Evolutionary conservation across 345 rosid genomes (phyloP).

Genomic region (Brassica nigra): DNA sequence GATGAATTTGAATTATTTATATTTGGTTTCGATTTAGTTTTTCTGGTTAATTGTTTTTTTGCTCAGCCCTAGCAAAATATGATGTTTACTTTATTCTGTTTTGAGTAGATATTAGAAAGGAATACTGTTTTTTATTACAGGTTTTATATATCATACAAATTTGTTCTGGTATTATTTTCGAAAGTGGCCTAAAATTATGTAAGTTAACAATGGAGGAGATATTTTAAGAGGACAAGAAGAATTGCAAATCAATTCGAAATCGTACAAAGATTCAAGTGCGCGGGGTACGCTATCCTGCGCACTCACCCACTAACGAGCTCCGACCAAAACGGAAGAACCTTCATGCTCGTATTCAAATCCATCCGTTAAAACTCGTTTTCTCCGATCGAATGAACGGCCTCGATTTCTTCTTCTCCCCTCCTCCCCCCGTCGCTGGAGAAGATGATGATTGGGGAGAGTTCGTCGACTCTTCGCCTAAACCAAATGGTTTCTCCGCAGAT

Average conservation of each 20-base stretch:
- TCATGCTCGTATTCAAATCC: constrained; percentile 43
- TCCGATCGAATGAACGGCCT: constrained; percentile 43
- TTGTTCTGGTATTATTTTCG: too few relatives aligned
- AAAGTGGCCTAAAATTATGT: too few relatives aligned
- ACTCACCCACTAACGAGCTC: constrained; percentile 32
- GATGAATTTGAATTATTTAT: too few relatives aligned
- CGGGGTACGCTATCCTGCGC: constrained; percentile 42
- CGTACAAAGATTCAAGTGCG: constrained; percentile 33
- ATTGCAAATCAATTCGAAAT: constrained; percentile 9
- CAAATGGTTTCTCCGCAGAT: constrained; percentile 24
- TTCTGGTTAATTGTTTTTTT: too few relatives aligned
- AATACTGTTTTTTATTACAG: too few relatives aligned
- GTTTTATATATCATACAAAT: too few relatives aligned
- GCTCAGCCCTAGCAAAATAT: too few relatives aligned
- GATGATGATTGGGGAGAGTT: constrained; percentile 93
- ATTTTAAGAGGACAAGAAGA: neutral
- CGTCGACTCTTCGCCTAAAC: constrained; percentile 40
- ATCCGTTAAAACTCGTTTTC: constrained; percentile 16
- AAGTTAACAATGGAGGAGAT: neutral
- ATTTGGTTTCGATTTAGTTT: too few relatives aligned
- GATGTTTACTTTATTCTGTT: too few relatives aligned
- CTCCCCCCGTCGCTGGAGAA: constrained; percentile 15
- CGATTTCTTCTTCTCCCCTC: constrained; percentile 40
- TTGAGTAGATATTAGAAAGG: too few relatives aligned
- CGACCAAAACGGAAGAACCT: constrained; percentile 41